Evolutionary conservation across 1,139 yeast species (phyloP).

Genomic region (Schwanniomyces etchellsii): DNA sequence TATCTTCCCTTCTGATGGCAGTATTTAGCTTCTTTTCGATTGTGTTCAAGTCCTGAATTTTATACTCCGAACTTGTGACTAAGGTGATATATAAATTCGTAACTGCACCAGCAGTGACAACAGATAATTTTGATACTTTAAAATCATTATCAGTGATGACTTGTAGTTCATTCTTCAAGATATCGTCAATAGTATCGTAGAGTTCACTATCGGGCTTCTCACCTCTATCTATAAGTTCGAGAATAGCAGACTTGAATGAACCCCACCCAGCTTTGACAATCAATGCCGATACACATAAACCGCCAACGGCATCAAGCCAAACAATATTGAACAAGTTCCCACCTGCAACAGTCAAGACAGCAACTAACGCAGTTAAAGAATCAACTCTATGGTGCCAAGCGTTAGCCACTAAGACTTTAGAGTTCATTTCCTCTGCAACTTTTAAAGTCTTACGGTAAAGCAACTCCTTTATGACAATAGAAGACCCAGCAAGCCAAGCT

Average conservation of each 20-base stretch:
- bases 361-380: constrained; percentile 86
- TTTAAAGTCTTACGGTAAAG: constrained; percentile 75
- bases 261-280: constrained; percentile 81
- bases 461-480: constrained; percentile 82
- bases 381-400: constrained; percentile 99
- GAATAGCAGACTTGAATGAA: constrained; percentile 63
- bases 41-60: constrained; percentile 21
- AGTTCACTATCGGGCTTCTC: constrained; percentile 25
- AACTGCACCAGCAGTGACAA: constrained; percentile 72
- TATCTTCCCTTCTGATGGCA: constrained; percentile 25
- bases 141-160: constrained; percentile 13
- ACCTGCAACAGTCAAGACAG: constrained; percentile 79
- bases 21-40: constrained; percentile 21
- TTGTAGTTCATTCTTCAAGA: constrained; percentile 17
- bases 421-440: constrained; percentile 70
- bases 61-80: constrained; percentile 12
- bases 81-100: constrained; percentile 30
- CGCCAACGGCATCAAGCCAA: constrained; percentile 92
- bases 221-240: constrained; percentile 68
- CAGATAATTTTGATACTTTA: constrained; percentile 42
- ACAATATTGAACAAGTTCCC: constrained; percentile 72
- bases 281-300: constrained; percentile 73
- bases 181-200: constrained; percentile 20
- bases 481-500: constrained; percentile 92
- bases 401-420: constrained; percentile 88